Conservation (phyloP, 345 rosid genomes). For the Eucalyptus curtisii region DNA sequence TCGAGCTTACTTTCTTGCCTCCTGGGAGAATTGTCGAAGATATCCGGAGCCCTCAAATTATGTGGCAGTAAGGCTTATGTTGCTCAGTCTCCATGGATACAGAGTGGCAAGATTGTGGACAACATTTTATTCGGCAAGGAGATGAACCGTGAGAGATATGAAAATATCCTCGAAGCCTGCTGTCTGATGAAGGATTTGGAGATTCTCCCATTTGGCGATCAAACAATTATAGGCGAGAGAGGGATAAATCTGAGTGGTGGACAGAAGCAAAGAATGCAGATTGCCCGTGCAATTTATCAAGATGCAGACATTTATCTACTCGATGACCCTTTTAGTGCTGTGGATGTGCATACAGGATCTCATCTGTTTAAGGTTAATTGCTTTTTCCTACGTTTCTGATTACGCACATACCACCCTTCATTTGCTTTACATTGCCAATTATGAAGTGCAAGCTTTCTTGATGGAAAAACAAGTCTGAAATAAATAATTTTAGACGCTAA, state of each 20-base stretch:
- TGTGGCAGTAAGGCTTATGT: slow-evolving; percentile 71
- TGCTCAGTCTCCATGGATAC: slow-evolving; percentile 87
- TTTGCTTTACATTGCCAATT: not conserved
- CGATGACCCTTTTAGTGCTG: slow-evolving; percentile 91
- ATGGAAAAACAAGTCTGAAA: not conserved
- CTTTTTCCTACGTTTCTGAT: not conserved
- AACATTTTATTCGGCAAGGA: slow-evolving; percentile 69
- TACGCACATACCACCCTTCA: not conserved
- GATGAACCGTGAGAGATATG: slow-evolving; percentile 61
- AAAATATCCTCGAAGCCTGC: slow-evolving; percentile 59
- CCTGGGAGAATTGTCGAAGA: slow-evolving; percentile 56
- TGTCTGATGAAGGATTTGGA: slow-evolving; percentile 59
- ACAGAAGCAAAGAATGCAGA: slow-evolving; percentile 76
- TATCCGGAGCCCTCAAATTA: slow-evolving; percentile 46
- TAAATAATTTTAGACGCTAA: not conserved
- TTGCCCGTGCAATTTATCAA: slow-evolving; percentile 82
- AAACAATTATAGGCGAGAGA: slow-evolving; percentile 74
- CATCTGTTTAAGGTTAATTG: slow-evolving; percentile 57
- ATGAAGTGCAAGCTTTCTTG: not conserved
- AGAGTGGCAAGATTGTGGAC: slow-evolving; percentile 71
- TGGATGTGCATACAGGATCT: slow-evolving; percentile 84
- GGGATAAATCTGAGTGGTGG: slow-evolving; percentile 90
- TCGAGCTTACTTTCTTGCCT: slow-evolving; percentile 67
- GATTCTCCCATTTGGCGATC: slow-evolving; percentile 67
- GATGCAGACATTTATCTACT: slow-evolving; percentile 76